Percentiles rank a stretch among this genome's conserved stretches.
Conservation (phyloP, 306 rosid species). For the Casuarina equisetifolia region DNA sequence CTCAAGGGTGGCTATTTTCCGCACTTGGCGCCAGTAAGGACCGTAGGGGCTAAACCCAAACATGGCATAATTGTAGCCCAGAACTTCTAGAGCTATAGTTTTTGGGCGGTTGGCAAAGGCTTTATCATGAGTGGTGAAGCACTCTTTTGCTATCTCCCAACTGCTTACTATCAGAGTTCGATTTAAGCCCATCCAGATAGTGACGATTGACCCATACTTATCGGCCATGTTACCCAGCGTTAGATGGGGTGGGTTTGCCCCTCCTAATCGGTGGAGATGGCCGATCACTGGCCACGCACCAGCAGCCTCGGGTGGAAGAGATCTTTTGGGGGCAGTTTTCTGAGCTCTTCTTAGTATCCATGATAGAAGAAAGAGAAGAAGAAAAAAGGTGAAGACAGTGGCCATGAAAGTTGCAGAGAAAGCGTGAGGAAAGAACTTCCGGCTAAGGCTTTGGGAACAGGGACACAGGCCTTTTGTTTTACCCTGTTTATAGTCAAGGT, state of each 20-base stretch:
- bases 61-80: slow-evolving; percentile 33
- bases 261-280: slow-evolving; percentile 32
- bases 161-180: slow-evolving; percentile 18
- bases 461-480: no score
- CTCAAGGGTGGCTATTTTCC: slow-evolving; percentile 31
- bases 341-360: neutral
- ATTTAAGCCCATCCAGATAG: slow-evolving; percentile 25
- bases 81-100: slow-evolving; percentile 18
- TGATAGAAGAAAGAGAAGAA: slow-evolving; percentile 18
- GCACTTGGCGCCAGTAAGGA: slow-evolving; percentile 43
- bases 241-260: slow-evolving; percentile 18
- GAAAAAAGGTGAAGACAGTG: neutral
- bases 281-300: slow-evolving; percentile 48
- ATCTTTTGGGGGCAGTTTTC: neutral
- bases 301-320: slow-evolving; percentile 26
- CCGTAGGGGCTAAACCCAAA: slow-evolving; percentile 34
- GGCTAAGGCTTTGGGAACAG: no score
- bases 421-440: neutral
- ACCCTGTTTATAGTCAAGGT: no score
- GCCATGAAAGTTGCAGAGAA: neutral
- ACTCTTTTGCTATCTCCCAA: slow-evolving; percentile 35
- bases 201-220: slow-evolving; percentile 31
- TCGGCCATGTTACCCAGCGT: slow-evolving; percentile 25
- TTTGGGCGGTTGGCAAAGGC: slow-evolving; percentile 33
- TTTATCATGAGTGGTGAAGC: slow-evolving; percentile 18